These are phyloP conservation scores for Sphaerulina populicola DNA, from an alignment of 2,329 filamentous ascomycete species.

Conservation along the genomic window DNA sequence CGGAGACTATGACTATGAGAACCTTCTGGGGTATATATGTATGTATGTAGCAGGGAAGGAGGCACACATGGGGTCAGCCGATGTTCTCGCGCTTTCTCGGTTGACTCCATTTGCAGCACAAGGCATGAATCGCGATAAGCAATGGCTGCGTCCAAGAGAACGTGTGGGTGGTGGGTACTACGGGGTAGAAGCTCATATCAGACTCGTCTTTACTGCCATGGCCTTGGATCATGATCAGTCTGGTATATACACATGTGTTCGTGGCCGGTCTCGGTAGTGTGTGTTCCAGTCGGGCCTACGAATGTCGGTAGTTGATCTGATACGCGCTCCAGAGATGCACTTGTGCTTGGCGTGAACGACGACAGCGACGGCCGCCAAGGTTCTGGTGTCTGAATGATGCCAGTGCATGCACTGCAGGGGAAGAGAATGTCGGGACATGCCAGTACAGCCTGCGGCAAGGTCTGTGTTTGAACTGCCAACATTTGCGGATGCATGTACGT, in stretches of 20 bases:
- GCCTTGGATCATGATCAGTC: background rate
- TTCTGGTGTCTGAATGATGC: conserved; percentile 5
- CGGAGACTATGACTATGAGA: conserved; percentile 5
- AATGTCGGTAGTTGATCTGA: conserved; percentile 9
- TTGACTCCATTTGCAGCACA: conserved; percentile 11
- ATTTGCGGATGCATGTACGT: background rate
- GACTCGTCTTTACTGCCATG: background rate
- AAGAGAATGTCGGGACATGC: conserved; percentile 1
- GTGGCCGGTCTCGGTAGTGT: background rate
- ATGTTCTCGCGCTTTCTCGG: conserved; percentile 14
- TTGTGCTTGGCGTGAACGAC: conserved; percentile 7
- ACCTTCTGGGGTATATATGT: conserved; percentile 10
- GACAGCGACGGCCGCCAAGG: conserved; percentile 6
- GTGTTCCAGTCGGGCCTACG: background rate
- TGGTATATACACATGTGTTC: background rate
- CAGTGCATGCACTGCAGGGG: background rate
- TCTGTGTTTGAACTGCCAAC: background rate
- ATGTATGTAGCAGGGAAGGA: conserved; percentile 2
- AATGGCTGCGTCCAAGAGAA: background rate
- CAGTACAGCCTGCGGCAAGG: background rate
- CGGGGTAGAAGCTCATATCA: conserved; percentile 4
- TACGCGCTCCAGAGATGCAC: conserved; percentile 2
- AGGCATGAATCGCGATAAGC: conserved; percentile 8
- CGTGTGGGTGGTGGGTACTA: too few relatives aligned
- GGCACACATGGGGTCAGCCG: conserved; percentile 12